Conservation (phyloP, 305 asterid species). For the Fraxinus baroniana region DNA sequence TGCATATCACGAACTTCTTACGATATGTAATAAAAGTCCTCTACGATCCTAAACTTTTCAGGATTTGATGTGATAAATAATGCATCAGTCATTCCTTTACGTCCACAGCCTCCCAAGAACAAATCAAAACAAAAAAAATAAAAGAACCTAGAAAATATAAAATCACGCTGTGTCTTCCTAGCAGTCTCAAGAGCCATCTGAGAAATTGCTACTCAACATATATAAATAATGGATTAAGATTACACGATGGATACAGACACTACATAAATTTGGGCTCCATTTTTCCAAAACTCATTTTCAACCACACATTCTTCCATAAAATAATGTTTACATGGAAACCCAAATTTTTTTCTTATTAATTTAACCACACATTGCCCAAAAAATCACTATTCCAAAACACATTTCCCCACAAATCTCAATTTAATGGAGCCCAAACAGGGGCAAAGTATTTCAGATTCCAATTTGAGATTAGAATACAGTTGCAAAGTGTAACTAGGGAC, state of each 20-base stretch:
- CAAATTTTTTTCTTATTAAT: too few species aligned
- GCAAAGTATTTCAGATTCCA: not conserved
- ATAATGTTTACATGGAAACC: too few species aligned
- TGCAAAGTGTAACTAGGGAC: not conserved
- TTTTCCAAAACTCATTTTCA: too few species aligned
- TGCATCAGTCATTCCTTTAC: not conserved
- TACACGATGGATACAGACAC: not conserved
- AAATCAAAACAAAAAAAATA: not conserved
- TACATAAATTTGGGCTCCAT: not conserved
- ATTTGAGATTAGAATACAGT: not conserved
- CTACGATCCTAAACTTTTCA: not conserved
- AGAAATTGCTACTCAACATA: not conserved
- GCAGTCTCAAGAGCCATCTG: not conserved
- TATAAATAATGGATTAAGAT: not conserved
- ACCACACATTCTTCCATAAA: too few species aligned
- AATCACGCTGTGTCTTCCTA: not conserved
- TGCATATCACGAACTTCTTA: not conserved
- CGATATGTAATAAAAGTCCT: not conserved
- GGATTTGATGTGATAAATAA: not conserved
- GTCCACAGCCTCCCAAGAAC: not conserved
- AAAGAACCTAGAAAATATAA: not conserved
- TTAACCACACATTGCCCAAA: too few species aligned
- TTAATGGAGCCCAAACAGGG: too few species aligned
- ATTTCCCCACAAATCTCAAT: too few species aligned
- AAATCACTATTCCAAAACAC: too few species aligned